A percentile compares a stretch with the other conserved stretches of the same genome.
phyloP scores from a whole-genome alignment of 2,329 filamentous ascomycete genomes.

The Diaporthe sp. region DNA sequence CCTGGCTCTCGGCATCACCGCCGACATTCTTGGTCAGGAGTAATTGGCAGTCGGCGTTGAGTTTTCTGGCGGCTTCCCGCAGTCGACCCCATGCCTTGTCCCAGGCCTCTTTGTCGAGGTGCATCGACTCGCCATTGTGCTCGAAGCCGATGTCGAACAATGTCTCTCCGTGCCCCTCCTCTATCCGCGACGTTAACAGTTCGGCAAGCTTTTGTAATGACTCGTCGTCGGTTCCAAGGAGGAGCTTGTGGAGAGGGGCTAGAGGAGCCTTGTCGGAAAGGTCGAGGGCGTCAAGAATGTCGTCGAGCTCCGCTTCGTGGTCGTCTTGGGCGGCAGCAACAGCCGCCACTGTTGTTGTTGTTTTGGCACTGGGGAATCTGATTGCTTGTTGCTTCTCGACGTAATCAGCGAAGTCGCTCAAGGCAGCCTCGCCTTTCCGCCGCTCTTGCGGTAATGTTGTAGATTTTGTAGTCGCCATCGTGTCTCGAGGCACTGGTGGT shows the following conservation, averaged over 20 bases:
- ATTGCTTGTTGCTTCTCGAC: constrained; percentile 92
- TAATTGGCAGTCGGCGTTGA: constrained; percentile 82
- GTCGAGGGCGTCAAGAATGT: constrained; percentile 91
- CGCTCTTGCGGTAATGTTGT: constrained; percentile 80
- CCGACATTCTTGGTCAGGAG: constrained; percentile 93
- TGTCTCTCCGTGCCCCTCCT: constrained; percentile 89
- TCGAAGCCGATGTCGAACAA: constrained; percentile 95
- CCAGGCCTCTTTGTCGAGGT: constrained; percentile 82
- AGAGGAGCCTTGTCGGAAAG: constrained; percentile 77
- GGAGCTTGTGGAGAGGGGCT: constrained; percentile 80
- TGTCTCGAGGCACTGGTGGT: constrained; percentile 45
- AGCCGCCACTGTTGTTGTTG: constrained; percentile 47
- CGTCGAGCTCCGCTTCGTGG: constrained; percentile 88
- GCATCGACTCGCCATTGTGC: constrained; percentile 89
- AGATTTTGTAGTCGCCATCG: constrained; percentile 66
- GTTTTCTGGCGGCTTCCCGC: constrained; percentile 72
- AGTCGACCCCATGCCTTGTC: constrained; percentile 77
- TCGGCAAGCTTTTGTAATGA: constrained; percentile 74
- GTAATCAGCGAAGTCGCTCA: constrained; percentile 98
- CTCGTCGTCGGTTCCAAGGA: constrained; percentile 75
- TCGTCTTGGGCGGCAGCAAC: constrained; percentile 50
- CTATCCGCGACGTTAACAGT: constrained; percentile 77
- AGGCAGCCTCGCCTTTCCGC: constrained; percentile 88
- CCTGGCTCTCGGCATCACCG: constrained; percentile 79
- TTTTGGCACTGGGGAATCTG: constrained; percentile 65